These are phyloP conservation scores for Beauveria sp. DNA, from an alignment of 2,329 filamentous ascomycete genomes.

Conservation along the genomic window DNA sequence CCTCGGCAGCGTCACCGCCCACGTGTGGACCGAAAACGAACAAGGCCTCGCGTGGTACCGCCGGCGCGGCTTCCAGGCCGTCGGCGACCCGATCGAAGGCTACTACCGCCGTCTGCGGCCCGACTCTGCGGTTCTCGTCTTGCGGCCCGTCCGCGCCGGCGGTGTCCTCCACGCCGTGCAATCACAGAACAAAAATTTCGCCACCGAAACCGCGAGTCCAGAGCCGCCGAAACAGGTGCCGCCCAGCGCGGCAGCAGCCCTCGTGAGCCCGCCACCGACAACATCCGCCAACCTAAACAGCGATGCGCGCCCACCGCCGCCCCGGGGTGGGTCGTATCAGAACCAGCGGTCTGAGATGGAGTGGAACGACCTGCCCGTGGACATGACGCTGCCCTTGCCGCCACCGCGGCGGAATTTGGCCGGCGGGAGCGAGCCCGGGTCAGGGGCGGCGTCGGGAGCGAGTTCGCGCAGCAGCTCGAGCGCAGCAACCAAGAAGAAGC, in stretches of 20 bases:
- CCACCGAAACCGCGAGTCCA: background rate
- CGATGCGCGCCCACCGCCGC: constrained; percentile 17
- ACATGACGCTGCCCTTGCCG: constrained; percentile 33
- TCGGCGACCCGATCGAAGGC: constrained; percentile 39
- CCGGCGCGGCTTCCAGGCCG: constrained; percentile 46
- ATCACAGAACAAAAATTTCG: constrained; percentile 11
- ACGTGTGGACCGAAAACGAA: constrained; percentile 61
- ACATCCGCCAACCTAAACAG: constrained; percentile 16
- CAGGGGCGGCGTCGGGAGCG: constrained; percentile 37
- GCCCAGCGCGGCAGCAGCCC: constrained; percentile 22
- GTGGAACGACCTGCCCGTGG: constrained; percentile 59
- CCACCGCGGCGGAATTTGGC: constrained; percentile 19
- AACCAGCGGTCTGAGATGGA: constrained; percentile 51
- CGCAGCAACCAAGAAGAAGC: constrained; percentile 41
- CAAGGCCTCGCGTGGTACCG: constrained; percentile 58
- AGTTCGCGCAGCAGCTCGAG: constrained; percentile 51
- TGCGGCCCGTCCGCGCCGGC: constrained; percentile 32
- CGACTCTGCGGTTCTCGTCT: constrained; percentile 53
- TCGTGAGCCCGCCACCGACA: constrained; percentile 25
- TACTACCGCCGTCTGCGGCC: constrained; percentile 59
- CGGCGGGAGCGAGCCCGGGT: constrained; percentile 25
- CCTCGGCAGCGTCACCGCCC: constrained; percentile 44
- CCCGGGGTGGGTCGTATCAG: constrained; percentile 44
- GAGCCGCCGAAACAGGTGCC: background rate
- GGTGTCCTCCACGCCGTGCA: constrained; percentile 18